phyloP scores from a whole-genome alignment of 345 rosid species.

The Lepidium aucheri region DNA sequence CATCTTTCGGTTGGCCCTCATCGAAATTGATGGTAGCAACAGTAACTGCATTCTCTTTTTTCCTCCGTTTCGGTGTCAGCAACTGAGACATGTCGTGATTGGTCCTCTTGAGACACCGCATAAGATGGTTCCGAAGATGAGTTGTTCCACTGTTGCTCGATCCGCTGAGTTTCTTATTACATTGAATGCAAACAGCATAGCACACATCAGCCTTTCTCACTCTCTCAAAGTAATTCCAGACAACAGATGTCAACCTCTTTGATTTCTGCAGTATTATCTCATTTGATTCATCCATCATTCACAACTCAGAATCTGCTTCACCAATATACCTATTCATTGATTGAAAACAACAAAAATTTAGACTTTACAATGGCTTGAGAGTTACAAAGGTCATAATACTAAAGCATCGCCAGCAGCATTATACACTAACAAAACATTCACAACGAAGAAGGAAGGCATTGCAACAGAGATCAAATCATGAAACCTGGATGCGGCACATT shows the following conservation, averaged over 20 bases:
- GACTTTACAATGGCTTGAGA: constrained; percentile 5
- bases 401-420: not conserved
- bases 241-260: constrained; percentile 83
- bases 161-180: constrained; percentile 89
- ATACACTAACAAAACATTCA: not conserved
- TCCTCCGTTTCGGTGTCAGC: constrained; percentile 66
- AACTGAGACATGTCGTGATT: constrained; percentile 83
- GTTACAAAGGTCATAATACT: not conserved
- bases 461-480: constrained; percentile 7
- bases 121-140: constrained; percentile 83
- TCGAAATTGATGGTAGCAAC: constrained; percentile 50
- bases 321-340: constrained; percentile 3
- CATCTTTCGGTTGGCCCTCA: constrained; percentile 71
- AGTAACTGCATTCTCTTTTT: constrained; percentile 51
- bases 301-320: not conserved
- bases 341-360: constrained; percentile 17
- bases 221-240: constrained; percentile 93
- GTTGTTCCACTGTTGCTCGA: constrained; percentile 97
- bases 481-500: not conserved
- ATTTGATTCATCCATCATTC: constrained; percentile 65
- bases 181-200: constrained; percentile 79
- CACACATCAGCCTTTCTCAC: constrained; percentile 84
- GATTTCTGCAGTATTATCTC: constrained; percentile 61
- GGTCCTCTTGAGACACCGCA: constrained; percentile 85
- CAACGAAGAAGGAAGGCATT: not conserved